Percentiles rank a stretch among this genome's conserved stretches.
These are phyloP conservation scores for Microdochium bolleyi DNA, from an alignment of 2,329 filamentous ascomycete genomes.

Conservation along the genomic window DNA sequence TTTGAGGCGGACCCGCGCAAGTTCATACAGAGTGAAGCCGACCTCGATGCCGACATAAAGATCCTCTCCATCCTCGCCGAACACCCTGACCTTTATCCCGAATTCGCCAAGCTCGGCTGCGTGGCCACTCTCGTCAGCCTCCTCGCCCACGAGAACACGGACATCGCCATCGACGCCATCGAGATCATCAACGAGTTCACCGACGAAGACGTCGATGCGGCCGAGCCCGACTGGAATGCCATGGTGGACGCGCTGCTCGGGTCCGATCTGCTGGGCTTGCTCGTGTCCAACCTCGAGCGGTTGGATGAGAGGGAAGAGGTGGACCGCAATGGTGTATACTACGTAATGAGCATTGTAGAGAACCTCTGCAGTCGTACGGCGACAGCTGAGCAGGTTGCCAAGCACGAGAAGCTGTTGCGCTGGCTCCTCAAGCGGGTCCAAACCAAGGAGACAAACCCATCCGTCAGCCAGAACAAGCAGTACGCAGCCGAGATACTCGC, in stretches of 20 bases:
- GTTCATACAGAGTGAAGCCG: conserved; percentile 52
- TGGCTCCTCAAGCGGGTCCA: conserved; percentile 76
- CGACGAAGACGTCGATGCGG: conserved; percentile 82
- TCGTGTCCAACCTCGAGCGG: conserved; percentile 71
- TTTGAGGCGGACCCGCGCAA: conserved; percentile 19
- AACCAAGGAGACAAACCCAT: conserved; percentile 47
- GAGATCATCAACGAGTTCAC: conserved; percentile 87
- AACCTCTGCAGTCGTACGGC: conserved; percentile 68
- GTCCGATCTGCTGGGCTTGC: conserved; percentile 64
- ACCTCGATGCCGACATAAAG: conserved; percentile 84
- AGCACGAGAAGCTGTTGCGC: conserved; percentile 57
- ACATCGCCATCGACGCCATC: conserved; percentile 86
- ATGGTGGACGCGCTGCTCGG: conserved; percentile 62
- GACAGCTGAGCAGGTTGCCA: conserved; percentile 64
- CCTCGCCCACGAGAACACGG: conserved; percentile 90
- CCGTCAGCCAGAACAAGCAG: conserved; percentile 82
- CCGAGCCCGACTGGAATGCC: conserved; percentile 71
- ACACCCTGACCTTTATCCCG: conserved; percentile 54
- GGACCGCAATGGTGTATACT: conserved; percentile 81
- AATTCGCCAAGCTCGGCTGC: conserved; percentile 20
- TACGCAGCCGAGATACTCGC: conserved; percentile 89
- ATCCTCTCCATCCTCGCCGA: conserved; percentile 79
- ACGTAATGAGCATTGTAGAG: conserved; percentile 75
- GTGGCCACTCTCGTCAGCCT: conserved; percentile 63
- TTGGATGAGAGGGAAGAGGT: conserved; percentile 66